A percentile compares a stretch with the other conserved stretches of the same genome.
Evolutionary conservation across 495 filamentous ascomycete species (phyloP).

Genomic region (Talaromyces ruber): DNA sequence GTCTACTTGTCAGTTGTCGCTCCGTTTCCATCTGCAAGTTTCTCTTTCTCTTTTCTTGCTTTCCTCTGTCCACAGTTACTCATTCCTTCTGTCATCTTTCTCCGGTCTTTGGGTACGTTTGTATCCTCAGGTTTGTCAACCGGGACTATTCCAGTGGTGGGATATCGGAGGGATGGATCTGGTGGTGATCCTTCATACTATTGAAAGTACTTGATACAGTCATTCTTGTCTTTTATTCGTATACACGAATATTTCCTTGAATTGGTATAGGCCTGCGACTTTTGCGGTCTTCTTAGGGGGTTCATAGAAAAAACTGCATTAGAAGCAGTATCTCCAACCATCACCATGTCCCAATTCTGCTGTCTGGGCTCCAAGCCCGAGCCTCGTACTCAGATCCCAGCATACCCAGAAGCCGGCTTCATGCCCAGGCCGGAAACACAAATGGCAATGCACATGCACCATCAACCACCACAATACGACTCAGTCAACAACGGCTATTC

Average conservation of each 20-base stretch:
- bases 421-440: conserved; percentile 11
- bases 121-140: background rate
- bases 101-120: background rate
- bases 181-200: background rate
- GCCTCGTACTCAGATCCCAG: conserved; percentile 39
- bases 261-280: no score
- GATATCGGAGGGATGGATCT: background rate
- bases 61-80: background rate
- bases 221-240: background rate
- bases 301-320: background rate
- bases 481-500: conserved; percentile 23
- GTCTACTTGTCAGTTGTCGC: background rate
- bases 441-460: background rate
- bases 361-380: conserved; percentile 2
- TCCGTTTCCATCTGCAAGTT: background rate
- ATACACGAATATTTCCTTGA: background rate
- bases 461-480: conserved; percentile 10
- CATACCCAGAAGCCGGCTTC: conserved; percentile 14
- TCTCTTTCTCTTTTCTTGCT: background rate
- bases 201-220: background rate
- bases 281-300: no score
- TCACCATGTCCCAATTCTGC: conserved; percentile 25
- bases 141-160: background rate
- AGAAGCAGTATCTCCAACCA: background rate
- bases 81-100: background rate